Percentiles rank a stretch among this genome's conserved stretches.
Conservation (phyloP, 768 basidiomycete species). For the Xerocomellus amylosporus region DNA sequence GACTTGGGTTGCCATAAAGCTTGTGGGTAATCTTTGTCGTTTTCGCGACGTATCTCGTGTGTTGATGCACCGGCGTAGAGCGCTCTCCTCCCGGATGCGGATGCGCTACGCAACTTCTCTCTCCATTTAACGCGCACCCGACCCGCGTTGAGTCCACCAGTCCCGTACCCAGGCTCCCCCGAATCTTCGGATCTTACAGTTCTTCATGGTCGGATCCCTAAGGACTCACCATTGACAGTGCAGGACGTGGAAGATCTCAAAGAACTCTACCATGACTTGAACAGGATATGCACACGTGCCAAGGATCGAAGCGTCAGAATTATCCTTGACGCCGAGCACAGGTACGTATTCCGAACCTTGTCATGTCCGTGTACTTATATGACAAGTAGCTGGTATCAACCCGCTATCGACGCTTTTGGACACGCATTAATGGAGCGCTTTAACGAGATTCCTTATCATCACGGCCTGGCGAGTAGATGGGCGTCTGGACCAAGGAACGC, state of each 20-base stretch:
- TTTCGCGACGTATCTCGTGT: not conserved
- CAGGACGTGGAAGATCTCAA: slow-evolving; percentile 61
- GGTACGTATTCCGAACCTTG: slow-evolving; percentile 31
- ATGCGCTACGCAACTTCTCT: slow-evolving; percentile 61
- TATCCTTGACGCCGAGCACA: slow-evolving; percentile 85
- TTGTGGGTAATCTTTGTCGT: slow-evolving; percentile 45
- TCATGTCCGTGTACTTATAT: slow-evolving; percentile 3
- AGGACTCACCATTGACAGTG: slow-evolving; percentile 37
- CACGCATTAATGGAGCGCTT: slow-evolving; percentile 73
- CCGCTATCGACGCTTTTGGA: slow-evolving; percentile 81
- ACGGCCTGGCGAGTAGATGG: not conserved
- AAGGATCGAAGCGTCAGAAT: slow-evolving; percentile 61
- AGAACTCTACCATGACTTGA: slow-evolving; percentile 60
- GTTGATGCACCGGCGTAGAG: slow-evolving; percentile 41
- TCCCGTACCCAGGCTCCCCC: slow-evolving; percentile 72
- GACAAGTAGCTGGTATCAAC: slow-evolving; percentile 54
- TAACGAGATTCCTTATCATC: slow-evolving; percentile 46
- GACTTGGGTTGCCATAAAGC: slow-evolving; percentile 85
- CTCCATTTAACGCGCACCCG: slow-evolving; percentile 50
- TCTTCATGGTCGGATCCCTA: slow-evolving; percentile 30
- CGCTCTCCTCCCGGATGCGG: slow-evolving; percentile 63
- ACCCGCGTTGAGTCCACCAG: slow-evolving; percentile 25
- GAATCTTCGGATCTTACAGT: slow-evolving; percentile 56
- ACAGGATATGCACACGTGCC: slow-evolving; percentile 62
- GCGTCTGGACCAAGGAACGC: not conserved